Evolutionary conservation across 192 early-diverging fungal species (phyloP), one percentile per base, ranked within the genome.

Genomic region (Geranomyces michiganensis): DNA sequence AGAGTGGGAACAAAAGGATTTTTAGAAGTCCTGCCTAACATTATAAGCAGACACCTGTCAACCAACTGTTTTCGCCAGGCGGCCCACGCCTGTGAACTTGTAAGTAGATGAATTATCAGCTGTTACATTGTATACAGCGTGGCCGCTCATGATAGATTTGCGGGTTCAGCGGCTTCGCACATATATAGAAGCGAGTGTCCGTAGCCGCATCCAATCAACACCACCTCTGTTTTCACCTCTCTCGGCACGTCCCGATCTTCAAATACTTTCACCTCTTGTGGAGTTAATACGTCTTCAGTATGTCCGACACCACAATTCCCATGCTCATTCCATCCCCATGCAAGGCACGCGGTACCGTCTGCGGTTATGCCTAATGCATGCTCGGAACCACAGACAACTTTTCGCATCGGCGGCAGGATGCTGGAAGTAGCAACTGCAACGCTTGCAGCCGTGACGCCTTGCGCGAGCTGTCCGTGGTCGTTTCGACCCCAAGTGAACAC

Each of bases 251-350:
- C n/a, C n/a, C n/a, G n/a, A n/a, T n/a, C n/a, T n/a, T n/a, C n/a
- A n/a, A n/a, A n/a, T n/a, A n/a, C n/a, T 10, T 7, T 41, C 36
- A 41, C 36, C 10, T 41, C 10, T 21, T 9, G 29, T 7, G 62
- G 71, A 15, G 21, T 32, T 14, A 9, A 3, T 0, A 79, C 67
- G 63, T 77, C 70, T 17, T 21, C 14, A 0, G 60, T 67, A 24
- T 65, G 49, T 27, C 83, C 84, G 17, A 82, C 75, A 17, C 90
- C 90, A 62, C 92, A 94, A 66, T 94, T 96, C 24, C 93, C 93
- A 78, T 96, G 94, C 72, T 96, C 94, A 73, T 96, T 96, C 94
- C 94, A 96, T 0, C 94, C 94, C 94, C 94, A 96, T 19, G 82
- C 74, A 56, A 79, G 78, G 41, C 85, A 87, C 1, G 56, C 10